Evolutionary conservation across 805 yeast genomes (phyloP), one percentile per base, ranked within the genome.

Genomic region (Jamesozyma spencerorum): DNA sequence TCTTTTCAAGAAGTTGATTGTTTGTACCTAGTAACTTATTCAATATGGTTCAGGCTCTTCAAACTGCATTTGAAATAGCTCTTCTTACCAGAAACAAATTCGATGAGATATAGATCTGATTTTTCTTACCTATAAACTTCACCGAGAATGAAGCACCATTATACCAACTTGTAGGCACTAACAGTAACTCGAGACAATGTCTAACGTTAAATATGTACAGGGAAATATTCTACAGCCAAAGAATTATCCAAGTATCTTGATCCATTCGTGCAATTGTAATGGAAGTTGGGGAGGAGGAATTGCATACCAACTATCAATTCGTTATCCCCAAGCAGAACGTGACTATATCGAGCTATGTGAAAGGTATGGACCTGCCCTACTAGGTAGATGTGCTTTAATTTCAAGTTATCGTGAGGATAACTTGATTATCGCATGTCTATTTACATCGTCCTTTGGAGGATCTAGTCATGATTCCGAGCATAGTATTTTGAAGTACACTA

Each of bases 231-330:
- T 54, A 12, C 37, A 41, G 10, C 29, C 22, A 4, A 27, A 26
- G 4, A 18, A 33, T 13, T 39, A 49, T 4, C 67, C 71, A 1
- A 54, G 77, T 0, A 64, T 82, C 2, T 56, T 85, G 4, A 82
- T 82, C 1, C 95, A 85, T 55, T 77, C 94, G 0, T 85, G 95
- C 53, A 85, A 85, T 55, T 77, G 86, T 30, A 65, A 68, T 19
- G 95, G 94, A 0, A 53, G 68, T 1, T 85, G 95, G 95, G 92
- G 92, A 3, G 90, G 85, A 3, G 95, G 95, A 0, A 73, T 85
- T 2, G 94, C 94, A 0, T 66, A 66, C 3, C 72, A 62, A 19
- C 75, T 85, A 51, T 72, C 69, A 18, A 40, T 49, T 14, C 58
- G 64, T 35, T 85, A 70, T 56, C 87, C 85, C 2, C 52, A 64